Evolutionary conservation across 2,329 filamentous ascomycete genomes (phyloP), one percentile per base, ranked within the genome.

Genomic region (Ustilaginoidea virens): DNA sequence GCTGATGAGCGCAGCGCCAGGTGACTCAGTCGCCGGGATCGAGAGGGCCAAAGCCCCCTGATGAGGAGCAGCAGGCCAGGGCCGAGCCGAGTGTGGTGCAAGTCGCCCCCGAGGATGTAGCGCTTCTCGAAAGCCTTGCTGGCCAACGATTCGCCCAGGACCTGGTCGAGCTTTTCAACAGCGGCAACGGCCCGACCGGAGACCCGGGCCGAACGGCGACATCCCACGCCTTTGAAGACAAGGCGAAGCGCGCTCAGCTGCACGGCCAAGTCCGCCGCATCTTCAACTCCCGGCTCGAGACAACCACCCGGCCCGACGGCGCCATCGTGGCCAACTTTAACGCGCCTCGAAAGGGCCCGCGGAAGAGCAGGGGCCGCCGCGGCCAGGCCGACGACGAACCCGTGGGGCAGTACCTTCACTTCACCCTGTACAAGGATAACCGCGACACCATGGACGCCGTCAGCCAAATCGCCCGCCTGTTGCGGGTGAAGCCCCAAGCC

Each of bases 341-440:
- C 37, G 63, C 64, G 55, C 66, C 17, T 43, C 52, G 44, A 11
- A 49, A 46, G 25, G 41, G 42, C 30, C 49, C 47, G 36, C 51
- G 46, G 33, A 40, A 40, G 31, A 37, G 33, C 29, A 33, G 45
- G 23, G 42, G 38, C 3, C 40, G 45, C 15, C 42, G 43, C 7
- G 38, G 38, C 13, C 40, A 40, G 10, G 18, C 27, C 8, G 43
- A 47, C 3, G 47, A 52, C 33, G 49, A 53, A 36, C 49, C 49
- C 33, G 35, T 51, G 65, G 82, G 80, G 12, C 77, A 85, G 27
- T 90, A 82, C 49, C 59, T 93, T 10, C 85, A 93, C 51, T 92
- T 93, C 50, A 87, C 81, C 1, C 63, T 94, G 29, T 92, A 87
- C 68, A 94, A 94, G 56, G 86, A 93, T 56, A 94, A 94, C 56